These are phyloP conservation scores for Pinus taeda DNA, from an alignment of 75 land plant species.

Conservation along the genomic window DNA sequence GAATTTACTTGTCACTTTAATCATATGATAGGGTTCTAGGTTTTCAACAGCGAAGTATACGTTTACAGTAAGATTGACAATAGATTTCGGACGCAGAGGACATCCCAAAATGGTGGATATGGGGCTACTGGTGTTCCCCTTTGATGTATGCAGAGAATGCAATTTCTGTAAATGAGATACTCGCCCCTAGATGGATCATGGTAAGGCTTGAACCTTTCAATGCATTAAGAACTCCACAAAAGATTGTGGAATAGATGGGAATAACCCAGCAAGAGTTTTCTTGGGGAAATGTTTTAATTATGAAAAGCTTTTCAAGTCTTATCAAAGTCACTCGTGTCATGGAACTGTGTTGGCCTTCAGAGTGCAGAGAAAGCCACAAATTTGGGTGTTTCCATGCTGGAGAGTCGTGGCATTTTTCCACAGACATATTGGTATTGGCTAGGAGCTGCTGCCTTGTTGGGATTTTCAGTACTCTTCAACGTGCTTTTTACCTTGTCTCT, in stretches of 20 bases:
- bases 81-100: slow-evolving; percentile 18
- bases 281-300: not conserved
- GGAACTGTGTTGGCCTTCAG: slow-evolving; percentile 25
- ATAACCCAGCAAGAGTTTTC: not conserved
- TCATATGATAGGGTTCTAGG: too few relatives aligned
- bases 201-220: not conserved
- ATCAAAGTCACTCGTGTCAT: not conserved
- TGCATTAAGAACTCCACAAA: not conserved
- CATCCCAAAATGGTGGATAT: slow-evolving; percentile 69
- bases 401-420: slow-evolving; percentile 47
- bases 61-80: slow-evolving; percentile 1
- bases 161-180: slow-evolving; percentile 52
- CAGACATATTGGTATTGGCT: slow-evolving; percentile 80
- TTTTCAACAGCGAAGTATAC: too few relatives aligned
- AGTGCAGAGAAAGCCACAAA: slow-evolving; percentile 22
- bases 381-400: slow-evolving; percentile 46
- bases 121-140: slow-evolving; percentile 84
- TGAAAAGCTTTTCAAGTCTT: not conserved
- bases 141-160: slow-evolving; percentile 61
- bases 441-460: slow-evolving; percentile 64
- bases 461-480: slow-evolving; percentile 63
- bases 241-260: not conserved
- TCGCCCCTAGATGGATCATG: slow-evolving; percentile 57
- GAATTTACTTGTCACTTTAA: too few relatives aligned
- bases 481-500: slow-evolving; percentile 39